Percentiles rank a stretch among this genome's conserved stretches.
Conservation (phyloP, 75 land plant genomes). For the Pseudotsuga menziesii region DNA sequence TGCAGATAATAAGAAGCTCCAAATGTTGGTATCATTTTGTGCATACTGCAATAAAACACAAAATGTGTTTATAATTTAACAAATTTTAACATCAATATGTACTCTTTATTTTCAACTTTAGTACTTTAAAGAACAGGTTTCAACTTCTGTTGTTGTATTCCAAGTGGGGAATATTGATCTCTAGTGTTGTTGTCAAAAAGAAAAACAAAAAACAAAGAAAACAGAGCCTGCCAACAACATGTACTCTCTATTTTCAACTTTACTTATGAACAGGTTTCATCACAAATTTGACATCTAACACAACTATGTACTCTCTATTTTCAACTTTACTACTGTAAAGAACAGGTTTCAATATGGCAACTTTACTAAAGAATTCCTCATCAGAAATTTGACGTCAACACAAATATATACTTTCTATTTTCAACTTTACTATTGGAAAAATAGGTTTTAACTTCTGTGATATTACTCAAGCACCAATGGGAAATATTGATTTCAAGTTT, state of each 20-base stretch:
- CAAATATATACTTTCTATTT: background rate
- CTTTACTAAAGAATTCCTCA: no score
- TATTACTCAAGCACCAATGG: no score
- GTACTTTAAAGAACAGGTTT: background rate
- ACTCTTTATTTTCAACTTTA: background rate
- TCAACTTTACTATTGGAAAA: background rate
- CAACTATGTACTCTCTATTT: background rate
- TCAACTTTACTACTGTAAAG: no score
- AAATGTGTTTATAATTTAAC: background rate
- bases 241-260: background rate
- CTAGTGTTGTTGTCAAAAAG: background rate
- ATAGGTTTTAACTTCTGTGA: no score
- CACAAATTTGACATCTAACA: background rate
- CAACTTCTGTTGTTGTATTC: background rate
- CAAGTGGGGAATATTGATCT: background rate
- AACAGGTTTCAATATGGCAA: no score
- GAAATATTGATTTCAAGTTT: no score
- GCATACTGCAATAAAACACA: constrained; percentile 19
- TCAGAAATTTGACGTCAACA: background rate
- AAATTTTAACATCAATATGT: background rate
- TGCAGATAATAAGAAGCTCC: constrained; percentile 47
- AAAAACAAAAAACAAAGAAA: no score
- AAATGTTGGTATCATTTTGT: constrained; percentile 13
- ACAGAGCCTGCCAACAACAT: background rate
- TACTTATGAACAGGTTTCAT: background rate